Base-by-base conservation (phyloP, 2,329 filamentous ascomycete species). In the Nemania serpens region DNA sequence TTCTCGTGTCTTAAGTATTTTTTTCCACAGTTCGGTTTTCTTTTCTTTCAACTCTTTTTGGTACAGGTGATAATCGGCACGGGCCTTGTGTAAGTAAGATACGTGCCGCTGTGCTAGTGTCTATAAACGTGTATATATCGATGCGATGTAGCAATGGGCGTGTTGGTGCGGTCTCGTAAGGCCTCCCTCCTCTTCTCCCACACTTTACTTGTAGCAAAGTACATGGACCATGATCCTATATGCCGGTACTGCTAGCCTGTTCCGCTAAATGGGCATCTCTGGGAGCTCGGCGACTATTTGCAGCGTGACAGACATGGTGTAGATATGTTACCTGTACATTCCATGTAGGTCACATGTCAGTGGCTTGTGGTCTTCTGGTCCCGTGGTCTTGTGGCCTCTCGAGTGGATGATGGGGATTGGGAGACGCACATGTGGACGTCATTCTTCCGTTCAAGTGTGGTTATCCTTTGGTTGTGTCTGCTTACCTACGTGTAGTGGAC, bases 291-390 rank as follows among this genome's bases (percentile, higher is more conserved):
- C 58, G 61, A 63, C 61, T 50, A 63, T 17, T 36, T 42, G 33
- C 13, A 48, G 43, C 18, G 13, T 36, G 37, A 20, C 47, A 53
- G 46, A 39, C 41, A 55, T 17, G 45, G 45, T 20, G 49, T 57
- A 50, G 46, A 48, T 53, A 46, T 34, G 53, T 43, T 57, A 36
- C n/a, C 41, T 61, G 50, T 58, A 41, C 52, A 53, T 61, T 56
- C 45, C 55, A 61, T 61, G 36, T 55, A 63, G 57, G 57, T 61
- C 58, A 61, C 49, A 47, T 61, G 61, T 52, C 33, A 57, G 54
- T 55, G 58, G 58, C 58, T 61, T 42, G 61, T 48, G 53, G 61
- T 46, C 39, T 52, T 52, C 54, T 55, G 42, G 51, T 37, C 50
- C 20, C 6, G 18, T 39, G 45, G 15, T 11, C 49, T 52, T 36